These are phyloP conservation scores for Neonectria hederae DNA, from an alignment of 2,329 filamentous ascomycete genomes.

Conservation along the genomic window DNA sequence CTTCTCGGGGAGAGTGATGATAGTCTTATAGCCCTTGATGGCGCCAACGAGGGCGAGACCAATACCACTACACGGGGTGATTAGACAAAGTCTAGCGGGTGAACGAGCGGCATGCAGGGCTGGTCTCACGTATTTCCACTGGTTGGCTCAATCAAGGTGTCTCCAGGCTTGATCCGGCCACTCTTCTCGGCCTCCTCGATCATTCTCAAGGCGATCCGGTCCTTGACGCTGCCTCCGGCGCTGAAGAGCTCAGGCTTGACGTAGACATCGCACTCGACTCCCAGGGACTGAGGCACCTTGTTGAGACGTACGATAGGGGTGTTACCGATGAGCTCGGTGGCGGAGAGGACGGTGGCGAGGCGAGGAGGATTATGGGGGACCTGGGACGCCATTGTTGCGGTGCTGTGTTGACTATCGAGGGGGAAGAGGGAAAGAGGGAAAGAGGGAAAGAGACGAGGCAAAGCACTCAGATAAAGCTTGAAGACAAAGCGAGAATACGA, in stretches of 20 bases:
- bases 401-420: neutral
- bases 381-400: conserved; percentile 37
- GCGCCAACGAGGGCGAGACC: conserved; percentile 93
- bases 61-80: conserved; percentile 69
- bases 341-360: conserved; percentile 62
- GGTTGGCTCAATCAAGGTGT: conserved; percentile 97
- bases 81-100: conserved; percentile 35
- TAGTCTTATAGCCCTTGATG: conserved; percentile 97
- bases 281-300: conserved; percentile 89
- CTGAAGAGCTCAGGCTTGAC: conserved; percentile 95
- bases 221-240: conserved; percentile 92
- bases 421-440: too few relatives aligned
- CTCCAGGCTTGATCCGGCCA: conserved; percentile 94
- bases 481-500: neutral
- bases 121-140: conserved; percentile 83
- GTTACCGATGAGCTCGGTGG: conserved; percentile 91
- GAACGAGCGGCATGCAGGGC: neutral
- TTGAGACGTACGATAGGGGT: conserved; percentile 96
- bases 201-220: conserved; percentile 96
- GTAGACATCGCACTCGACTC: conserved; percentile 88
- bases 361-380: conserved; percentile 46
- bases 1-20: conserved; percentile 98
- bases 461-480: neutral
- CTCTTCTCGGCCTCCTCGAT: conserved; percentile 92
- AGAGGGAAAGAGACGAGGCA: conserved; percentile 1